Evolutionary conservation across 2,329 filamentous ascomycete genomes (phyloP), one percentile per base, ranked within the genome.

Genomic region (Cryphonectria carpinicola): DNA sequence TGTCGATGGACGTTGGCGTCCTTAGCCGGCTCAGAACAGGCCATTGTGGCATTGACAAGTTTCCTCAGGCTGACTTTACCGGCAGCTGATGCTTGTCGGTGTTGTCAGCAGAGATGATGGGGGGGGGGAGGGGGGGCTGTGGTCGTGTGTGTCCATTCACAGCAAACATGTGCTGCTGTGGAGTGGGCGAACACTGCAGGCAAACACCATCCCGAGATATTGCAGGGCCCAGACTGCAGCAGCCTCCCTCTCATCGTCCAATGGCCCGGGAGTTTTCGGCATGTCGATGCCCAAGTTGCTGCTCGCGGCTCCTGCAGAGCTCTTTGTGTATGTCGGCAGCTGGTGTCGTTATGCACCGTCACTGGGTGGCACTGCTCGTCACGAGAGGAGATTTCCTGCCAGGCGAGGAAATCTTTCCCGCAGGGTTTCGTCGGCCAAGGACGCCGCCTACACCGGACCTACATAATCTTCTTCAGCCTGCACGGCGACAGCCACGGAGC

Each of bases 231-330:
- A 66, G 74, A 73, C 68, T 49, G 46, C 46, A 73, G 73, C 75
- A 75, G 76, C 69, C 74, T 73, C 75, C 71, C 75, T 14, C 52
- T 28, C 13, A 13, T 70, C 70, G 71, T 70, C 65, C 75, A 73
- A 68, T 60, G 75, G 73, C 75, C 76, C 77, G 80, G 77, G 78
- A 76, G 75, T 77, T 76, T 7, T 58, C 54, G 54, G 54, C 54
- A 58, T 58, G 28, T 19, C 28, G 28, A 32, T 32, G 25, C 54
- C 28, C 54, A 58, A 35, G 54, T 17, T 17, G 28, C 54, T 58
- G 25, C 28, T 35, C 1, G 54, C 54, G 35, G 54, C 54, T 58
- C 3, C 54, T 32, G 28, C 25, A 32, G 13, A 32, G 5, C 54
- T 32, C 54, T 19, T 19, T 28, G 13, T 32, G 13, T 32, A 14